Percentiles rank a stretch among this genome's conserved stretches.
Evolutionary conservation across 257 asterid genomes (phyloP).

Genomic region (Fraxinus excelsior): DNA sequence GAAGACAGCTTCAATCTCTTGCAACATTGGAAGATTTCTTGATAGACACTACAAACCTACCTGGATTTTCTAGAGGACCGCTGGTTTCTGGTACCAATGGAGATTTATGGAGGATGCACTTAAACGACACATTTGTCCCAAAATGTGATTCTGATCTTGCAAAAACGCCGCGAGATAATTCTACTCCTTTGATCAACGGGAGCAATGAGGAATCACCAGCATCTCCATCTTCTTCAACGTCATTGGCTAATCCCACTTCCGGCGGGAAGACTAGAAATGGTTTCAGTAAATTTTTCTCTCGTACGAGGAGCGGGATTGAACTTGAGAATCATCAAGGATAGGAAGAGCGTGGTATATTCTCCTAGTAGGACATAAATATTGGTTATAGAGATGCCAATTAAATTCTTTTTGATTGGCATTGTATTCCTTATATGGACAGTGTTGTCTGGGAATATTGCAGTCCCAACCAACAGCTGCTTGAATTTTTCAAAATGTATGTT

Average conservation of each 20-base stretch:
- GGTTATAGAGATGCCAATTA: not conserved
- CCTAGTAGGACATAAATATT: not conserved
- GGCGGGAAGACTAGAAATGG: conserved; percentile 50
- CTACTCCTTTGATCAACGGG: conserved; percentile 30
- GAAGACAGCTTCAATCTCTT: conserved; percentile 74
- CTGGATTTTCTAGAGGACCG: conserved; percentile 49
- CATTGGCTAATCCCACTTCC: conserved; percentile 37
- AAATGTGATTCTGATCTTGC: conserved; percentile 34
- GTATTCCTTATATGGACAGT: not conserved
- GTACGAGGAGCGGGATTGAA: conserved; percentile 51
- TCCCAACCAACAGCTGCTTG: not conserved
- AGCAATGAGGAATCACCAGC: conserved; percentile 42
- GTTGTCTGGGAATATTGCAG: not conserved
- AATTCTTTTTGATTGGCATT: not conserved
- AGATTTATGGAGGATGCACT: conserved; percentile 40
- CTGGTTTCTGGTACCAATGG: conserved; percentile 26
- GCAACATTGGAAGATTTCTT: conserved; percentile 84
- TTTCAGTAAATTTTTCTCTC: conserved; percentile 56
- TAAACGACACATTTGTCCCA: conserved; percentile 26
- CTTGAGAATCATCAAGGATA: conserved; percentile 43
- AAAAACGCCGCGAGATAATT: conserved; percentile 31
- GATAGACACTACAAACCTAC: conserved; percentile 66
- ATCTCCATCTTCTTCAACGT: conserved; percentile 39
- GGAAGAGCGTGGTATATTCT: not conserved
- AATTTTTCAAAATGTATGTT: not conserved